phyloP scores from a whole-genome alignment of 2,329 filamentous ascomycete species.

The Ilyonectria sp. region DNA sequence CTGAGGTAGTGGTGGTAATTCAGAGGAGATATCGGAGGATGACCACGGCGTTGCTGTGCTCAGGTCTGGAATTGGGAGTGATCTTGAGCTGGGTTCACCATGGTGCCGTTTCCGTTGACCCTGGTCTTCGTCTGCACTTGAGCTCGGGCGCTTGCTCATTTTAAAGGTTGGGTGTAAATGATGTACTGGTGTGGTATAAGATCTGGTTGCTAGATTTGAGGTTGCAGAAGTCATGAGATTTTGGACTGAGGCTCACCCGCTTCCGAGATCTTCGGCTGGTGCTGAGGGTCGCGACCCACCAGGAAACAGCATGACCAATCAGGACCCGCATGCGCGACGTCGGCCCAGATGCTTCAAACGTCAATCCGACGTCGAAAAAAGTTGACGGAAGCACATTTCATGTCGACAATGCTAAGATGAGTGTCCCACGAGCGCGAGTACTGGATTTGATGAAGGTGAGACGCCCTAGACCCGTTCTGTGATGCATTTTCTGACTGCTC shows the following conservation, averaged over 20 bases:
- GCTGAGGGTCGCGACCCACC: constrained; percentile 15
- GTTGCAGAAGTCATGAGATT: constrained; percentile 8
- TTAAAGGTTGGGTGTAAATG: neutral
- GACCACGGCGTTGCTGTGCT: constrained; percentile 60
- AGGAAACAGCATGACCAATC: constrained; percentile 36
- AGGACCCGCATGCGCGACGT: constrained; percentile 34
- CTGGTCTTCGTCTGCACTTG: constrained; percentile 19
- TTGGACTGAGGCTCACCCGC: constrained; percentile 16
- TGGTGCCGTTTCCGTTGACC: constrained; percentile 41
- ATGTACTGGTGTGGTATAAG: neutral
- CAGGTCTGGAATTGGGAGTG: constrained; percentile 30
- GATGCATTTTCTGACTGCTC: constrained; percentile 40
- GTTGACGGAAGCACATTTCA: constrained; percentile 40
- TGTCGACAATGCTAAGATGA: constrained; percentile 65
- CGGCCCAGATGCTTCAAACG: constrained; percentile 41
- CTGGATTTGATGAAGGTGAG: constrained; percentile 85
- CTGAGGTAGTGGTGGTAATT: constrained; percentile 72
- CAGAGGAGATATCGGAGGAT: constrained; percentile 62
- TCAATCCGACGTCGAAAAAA: constrained; percentile 51
- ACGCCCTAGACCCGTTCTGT: neutral
- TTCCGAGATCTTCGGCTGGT: neutral
- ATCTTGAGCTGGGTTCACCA: constrained; percentile 12
- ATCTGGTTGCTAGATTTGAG: neutral
- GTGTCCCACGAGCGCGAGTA: constrained; percentile 73
- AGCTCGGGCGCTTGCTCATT: constrained; percentile 36